Conservation (phyloP, 495 filamentous ascomycete genomes). For the Sabuloglossum arenarium region DNA sequence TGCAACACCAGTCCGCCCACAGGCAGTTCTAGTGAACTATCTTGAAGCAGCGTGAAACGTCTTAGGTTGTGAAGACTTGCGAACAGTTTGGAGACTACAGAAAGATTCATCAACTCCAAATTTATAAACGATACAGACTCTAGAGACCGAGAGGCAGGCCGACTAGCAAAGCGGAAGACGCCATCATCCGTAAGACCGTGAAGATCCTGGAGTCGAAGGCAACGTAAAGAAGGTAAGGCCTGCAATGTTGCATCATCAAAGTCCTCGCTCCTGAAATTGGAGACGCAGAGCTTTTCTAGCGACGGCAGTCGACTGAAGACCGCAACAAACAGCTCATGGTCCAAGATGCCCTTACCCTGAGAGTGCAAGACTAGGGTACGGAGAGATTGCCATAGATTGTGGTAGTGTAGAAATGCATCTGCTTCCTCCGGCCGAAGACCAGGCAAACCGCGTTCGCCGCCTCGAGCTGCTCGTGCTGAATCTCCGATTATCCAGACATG, state of each 20-base stretch:
- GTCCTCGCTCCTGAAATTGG: slow-evolving; percentile 45
- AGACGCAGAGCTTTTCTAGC: slow-evolving; percentile 53
- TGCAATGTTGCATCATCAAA: slow-evolving; percentile 54
- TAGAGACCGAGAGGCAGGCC: slow-evolving; percentile 31
- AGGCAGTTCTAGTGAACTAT: slow-evolving; percentile 31
- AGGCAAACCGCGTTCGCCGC: slow-evolving; percentile 9
- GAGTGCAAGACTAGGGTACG: slow-evolving; percentile 59
- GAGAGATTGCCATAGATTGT: slow-evolving; percentile 47
- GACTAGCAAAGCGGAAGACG: slow-evolving; percentile 49
- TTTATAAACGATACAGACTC: slow-evolving; percentile 42
- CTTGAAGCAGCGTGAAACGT: slow-evolving; percentile 51
- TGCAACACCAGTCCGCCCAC: slow-evolving; percentile 33
- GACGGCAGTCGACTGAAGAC: slow-evolving; percentile 44
- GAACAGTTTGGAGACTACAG: slow-evolving; percentile 55
- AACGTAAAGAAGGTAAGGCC: slow-evolving; percentile 48
- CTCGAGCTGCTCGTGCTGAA: slow-evolving; percentile 16
- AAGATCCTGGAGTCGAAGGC: slow-evolving; percentile 54
- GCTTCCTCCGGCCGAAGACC: slow-evolving; percentile 35
- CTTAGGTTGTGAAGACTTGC: slow-evolving; percentile 39
- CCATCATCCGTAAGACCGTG: slow-evolving; percentile 57
- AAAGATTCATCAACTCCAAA: slow-evolving; percentile 40
- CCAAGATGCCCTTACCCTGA: slow-evolving; percentile 34
- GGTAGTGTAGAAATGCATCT: slow-evolving; percentile 46
- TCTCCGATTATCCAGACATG: slow-evolving; percentile 54
- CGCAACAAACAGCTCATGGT: slow-evolving; percentile 45